Evolutionary conservation across 768 basidiomycete genomes (phyloP).

Genomic region (Hysterangium stoloniferum): DNA sequence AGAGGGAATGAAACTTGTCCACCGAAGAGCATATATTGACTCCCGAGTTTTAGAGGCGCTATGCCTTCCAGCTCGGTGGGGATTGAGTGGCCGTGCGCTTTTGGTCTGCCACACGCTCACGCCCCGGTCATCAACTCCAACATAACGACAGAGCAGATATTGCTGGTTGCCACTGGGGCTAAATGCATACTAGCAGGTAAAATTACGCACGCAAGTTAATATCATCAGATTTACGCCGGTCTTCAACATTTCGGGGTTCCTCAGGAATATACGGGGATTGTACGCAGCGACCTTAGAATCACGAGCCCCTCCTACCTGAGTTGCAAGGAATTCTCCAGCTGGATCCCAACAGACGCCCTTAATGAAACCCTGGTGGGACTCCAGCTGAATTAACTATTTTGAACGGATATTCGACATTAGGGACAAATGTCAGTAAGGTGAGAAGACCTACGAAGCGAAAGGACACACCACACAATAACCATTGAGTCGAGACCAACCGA

Average conservation of each 20-base stretch:
- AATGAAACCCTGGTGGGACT: slow-evolving; percentile 91
- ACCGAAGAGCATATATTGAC: too few species aligned
- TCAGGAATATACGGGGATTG: slow-evolving; percentile 90
- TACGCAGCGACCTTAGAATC: slow-evolving; percentile 70
- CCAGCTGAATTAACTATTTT: slow-evolving; percentile 82
- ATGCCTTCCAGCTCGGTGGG: slow-evolving; percentile 78
- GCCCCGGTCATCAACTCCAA: slow-evolving; percentile 87
- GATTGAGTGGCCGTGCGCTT: slow-evolving; percentile 81
- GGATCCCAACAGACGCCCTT: slow-evolving; percentile 99
- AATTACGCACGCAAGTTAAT: too few species aligned
- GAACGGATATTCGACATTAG: not conserved
- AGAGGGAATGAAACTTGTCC: too few species aligned
- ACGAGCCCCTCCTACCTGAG: slow-evolving; percentile 38
- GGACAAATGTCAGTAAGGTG: not conserved
- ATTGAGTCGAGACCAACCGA: slow-evolving; percentile 90
- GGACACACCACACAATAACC: slow-evolving; percentile 91
- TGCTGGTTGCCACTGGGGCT: slow-evolving; percentile 59
- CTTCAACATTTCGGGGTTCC: slow-evolving; percentile 43
- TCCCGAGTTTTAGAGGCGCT: too few species aligned
- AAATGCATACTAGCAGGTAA: not conserved
- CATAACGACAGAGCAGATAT: slow-evolving; percentile 90
- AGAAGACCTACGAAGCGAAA: slow-evolving; percentile 61
- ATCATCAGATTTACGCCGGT: not conserved
- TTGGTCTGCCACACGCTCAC: slow-evolving; percentile 97
- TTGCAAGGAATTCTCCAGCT: slow-evolving; percentile 95